Base-by-base conservation (phyloP, 2,329 filamentous ascomycete genomes). In the Chaetomium globosum region DNA sequence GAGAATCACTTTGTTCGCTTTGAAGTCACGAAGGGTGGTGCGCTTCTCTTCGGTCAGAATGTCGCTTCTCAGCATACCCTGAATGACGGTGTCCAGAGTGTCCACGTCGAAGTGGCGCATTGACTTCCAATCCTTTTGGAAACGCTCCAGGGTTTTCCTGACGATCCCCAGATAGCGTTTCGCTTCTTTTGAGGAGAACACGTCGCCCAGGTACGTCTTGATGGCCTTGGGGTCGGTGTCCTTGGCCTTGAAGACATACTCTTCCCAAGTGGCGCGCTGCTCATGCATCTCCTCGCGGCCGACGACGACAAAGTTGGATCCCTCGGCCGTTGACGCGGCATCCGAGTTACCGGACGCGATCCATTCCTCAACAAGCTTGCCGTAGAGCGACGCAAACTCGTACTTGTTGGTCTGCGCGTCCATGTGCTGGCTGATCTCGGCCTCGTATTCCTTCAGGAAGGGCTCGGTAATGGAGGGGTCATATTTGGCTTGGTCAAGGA, bases 351-450 rank as follows among this genome's bases (percentile, higher is more conserved):
- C 74, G 12, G 75, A 72, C 1, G 77, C 75, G 58, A 87, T 74
- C 80, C 83, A 86, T 68, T 86, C 83, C 0, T 78, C 82, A 13
- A 86, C 81, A 28, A 88, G 73, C 48, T 80, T 74, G 21, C 82
- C 81, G 71, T 87, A 87, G 36, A 88, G 77, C 7, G 79, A 77
- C 0, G 85, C 85, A 71, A 86, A 84, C 21, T 83, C 78, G 69
- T 85, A 82, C 65, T 82, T 85, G 57, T 80, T 77, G n/a, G 79
- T 79, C 68, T 85, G 78, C n/a, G 80, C 76, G 16, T 78, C 72
- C 5, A 88, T 68, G 39, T 81, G 79, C 30, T 78, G 73, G 39
- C 79, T 74, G n/a, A 88, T 71, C 28, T 78, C 75, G 16, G 73
- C 68, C 67, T 86, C 80, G 74, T 81, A 85, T 52, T 79, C 77